Evolutionary conservation across 495 filamentous ascomycete genomes (phyloP).

Genomic region (Lasiosphaeria ovina): DNA sequence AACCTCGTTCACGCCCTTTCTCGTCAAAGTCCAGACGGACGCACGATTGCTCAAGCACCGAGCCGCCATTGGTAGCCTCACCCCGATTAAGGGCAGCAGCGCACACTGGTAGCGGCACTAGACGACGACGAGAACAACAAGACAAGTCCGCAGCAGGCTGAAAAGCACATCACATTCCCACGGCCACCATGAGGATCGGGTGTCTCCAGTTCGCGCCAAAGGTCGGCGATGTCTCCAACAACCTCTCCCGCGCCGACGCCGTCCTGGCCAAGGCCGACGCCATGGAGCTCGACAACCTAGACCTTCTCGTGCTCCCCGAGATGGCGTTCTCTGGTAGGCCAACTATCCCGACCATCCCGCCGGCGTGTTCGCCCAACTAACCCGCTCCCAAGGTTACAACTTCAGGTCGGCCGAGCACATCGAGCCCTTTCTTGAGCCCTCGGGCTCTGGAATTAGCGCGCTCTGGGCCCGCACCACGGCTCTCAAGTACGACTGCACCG

Average conservation of each 20-base stretch:
- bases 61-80: too few relatives aligned
- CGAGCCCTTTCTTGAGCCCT: slow-evolving; percentile 75
- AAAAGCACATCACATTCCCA: not conserved
- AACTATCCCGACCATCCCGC: not conserved
- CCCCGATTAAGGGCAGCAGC: not conserved
- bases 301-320: slow-evolving; percentile 82
- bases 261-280: slow-evolving; percentile 59
- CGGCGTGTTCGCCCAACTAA: not conserved
- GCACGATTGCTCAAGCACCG: too few relatives aligned
- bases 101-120: not conserved
- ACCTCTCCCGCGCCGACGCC: slow-evolving; percentile 70
- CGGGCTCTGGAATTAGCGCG: slow-evolving; percentile 67
- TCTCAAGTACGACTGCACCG: slow-evolving; percentile 67
- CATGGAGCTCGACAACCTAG: slow-evolving; percentile 55
- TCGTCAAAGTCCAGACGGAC: too few relatives aligned
- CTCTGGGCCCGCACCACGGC: slow-evolving; percentile 79
- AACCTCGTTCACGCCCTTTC: too few relatives aligned
- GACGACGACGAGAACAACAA: not conserved
- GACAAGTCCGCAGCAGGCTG: not conserved
- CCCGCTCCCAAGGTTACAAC: slow-evolving; percentile 71
- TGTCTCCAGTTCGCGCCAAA: slow-evolving; percentile 76
- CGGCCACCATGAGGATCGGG: slow-evolving; percentile 66
- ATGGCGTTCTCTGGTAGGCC: slow-evolving; percentile 79
- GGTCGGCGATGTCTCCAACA: slow-evolving; percentile 73
- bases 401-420: slow-evolving; percentile 79